Conservation (phyloP, 306 rosid species). For the Cicer arietinum region DNA sequence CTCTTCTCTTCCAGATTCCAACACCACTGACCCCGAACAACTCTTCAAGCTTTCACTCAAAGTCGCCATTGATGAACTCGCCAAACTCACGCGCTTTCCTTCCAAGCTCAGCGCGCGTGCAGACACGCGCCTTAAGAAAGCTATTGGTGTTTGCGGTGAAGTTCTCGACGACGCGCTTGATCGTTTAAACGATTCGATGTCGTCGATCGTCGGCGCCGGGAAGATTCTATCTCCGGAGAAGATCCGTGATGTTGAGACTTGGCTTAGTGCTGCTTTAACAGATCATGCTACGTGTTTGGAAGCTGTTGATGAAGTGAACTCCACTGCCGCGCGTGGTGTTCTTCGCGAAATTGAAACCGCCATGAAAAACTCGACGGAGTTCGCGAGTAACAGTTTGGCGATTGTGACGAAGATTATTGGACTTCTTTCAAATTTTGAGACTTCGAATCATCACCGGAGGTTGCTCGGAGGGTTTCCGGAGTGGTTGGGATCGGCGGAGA, state of each 20-base stretch:
- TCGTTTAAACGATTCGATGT: conserved; percentile 67
- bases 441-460: conserved; percentile 66
- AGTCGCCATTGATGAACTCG: conserved; percentile 69
- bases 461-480: conserved; percentile 62
- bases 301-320: conserved; percentile 63
- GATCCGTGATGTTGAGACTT: conserved; percentile 60
- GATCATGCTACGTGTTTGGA: conserved; percentile 88
- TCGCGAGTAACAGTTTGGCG: conserved; percentile 82
- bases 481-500: conserved; percentile 76
- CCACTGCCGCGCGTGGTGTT: conserved; percentile 39
- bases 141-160: conserved; percentile 53
- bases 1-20: conserved; percentile 54
- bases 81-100: conserved; percentile 49
- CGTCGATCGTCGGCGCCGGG: conserved; percentile 43
- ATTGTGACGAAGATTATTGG: conserved; percentile 65
- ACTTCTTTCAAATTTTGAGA: conserved; percentile 48
- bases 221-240: conserved; percentile 46
- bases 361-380: conserved; percentile 74
- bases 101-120: conserved; percentile 24
- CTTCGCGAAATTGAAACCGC: conserved; percentile 33
- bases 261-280: conserved; percentile 81
- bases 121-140: conserved; percentile 29
- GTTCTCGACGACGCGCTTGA: conserved; percentile 67
- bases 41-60: conserved; percentile 81
- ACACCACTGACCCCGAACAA: conserved; percentile 69